phyloP scores from a whole-genome alignment of 2,329 filamentous ascomycete species.

The Thelonectria rubi region DNA sequence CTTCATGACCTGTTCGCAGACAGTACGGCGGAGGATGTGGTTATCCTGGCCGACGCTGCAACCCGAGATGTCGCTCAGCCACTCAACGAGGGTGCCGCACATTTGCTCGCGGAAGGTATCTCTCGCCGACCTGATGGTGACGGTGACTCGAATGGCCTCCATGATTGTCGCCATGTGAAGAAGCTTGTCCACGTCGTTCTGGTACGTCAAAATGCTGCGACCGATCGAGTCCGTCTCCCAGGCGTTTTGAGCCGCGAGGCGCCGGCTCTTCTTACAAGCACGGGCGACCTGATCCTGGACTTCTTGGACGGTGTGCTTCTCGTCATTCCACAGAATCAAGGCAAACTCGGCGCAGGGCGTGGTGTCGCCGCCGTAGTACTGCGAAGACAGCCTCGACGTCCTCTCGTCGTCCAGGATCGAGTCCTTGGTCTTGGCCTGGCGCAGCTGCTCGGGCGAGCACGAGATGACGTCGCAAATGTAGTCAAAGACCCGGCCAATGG shows the following conservation, averaged over 20 bases:
- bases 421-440: constrained; percentile 83
- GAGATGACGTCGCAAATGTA: constrained; percentile 98
- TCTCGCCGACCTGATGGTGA: constrained; percentile 90
- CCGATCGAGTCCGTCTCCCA: constrained; percentile 91
- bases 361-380: constrained; percentile 71
- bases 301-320: constrained; percentile 95
- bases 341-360: constrained; percentile 71
- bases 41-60: constrained; percentile 85
- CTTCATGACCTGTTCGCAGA: constrained; percentile 92
- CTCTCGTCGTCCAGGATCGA: constrained; percentile 84
- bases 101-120: constrained; percentile 98
- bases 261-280: constrained; percentile 78
- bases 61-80: constrained; percentile 91
- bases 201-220: constrained; percentile 83
- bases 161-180: constrained; percentile 84
- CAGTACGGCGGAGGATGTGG: constrained; percentile 78
- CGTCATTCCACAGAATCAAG: constrained; percentile 94
- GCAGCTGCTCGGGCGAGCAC: constrained; percentile 94
- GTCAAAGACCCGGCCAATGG: constrained; percentile 85
- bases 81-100: constrained; percentile 97
- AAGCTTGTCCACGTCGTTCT: constrained; percentile 74
- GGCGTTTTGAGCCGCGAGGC: constrained; percentile 77
- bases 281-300: constrained; percentile 89
- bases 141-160: constrained; percentile 94
- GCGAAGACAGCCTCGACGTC: constrained; percentile 75